Percentiles rank a stretch among this genome's conserved stretches.
These are phyloP conservation scores for Trypanosoma brucei DNA, from an alignment of 208 protist genomes.

Conservation along the genomic window DNA sequence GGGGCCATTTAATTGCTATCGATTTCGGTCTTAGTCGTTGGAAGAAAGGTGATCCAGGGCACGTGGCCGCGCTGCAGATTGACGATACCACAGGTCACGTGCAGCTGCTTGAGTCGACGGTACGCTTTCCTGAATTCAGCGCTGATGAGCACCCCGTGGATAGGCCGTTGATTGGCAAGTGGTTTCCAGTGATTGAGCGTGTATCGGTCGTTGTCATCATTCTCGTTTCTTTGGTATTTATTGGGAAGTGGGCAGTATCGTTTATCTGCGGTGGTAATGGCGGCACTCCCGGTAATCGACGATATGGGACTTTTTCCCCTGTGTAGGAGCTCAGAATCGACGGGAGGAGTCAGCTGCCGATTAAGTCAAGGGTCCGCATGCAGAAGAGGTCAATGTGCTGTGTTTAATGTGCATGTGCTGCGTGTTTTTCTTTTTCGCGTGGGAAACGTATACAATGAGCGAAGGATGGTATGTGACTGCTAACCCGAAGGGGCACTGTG, in stretches of 20 bases:
- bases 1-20: conserved; percentile 71
- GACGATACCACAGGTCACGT: conserved; percentile 69
- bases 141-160: conserved; percentile 8
- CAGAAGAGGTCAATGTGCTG: no score
- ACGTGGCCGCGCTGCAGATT: conserved; percentile 83
- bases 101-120: conserved; percentile 63
- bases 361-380: no score
- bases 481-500: no score
- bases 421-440: no score
- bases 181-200: conserved; percentile 29
- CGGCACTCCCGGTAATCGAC: background rate
- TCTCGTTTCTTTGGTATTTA: conserved; percentile 12
- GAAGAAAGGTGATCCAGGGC: conserved; percentile 84
- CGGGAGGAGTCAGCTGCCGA: background rate
- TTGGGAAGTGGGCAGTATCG: background rate
- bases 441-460: no score
- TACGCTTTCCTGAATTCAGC: conserved; percentile 23
- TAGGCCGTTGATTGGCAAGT: conserved; percentile 10
- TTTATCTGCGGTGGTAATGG: background rate
- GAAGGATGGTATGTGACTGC: no score
- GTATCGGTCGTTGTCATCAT: conserved; percentile 19
- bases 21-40: conserved; percentile 88
- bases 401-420: no score
- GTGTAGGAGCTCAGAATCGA: background rate
- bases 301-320: background rate